phyloP scores from a whole-genome alignment of 2,329 filamentous ascomycete species.

The Grosmannia huntii region DNA sequence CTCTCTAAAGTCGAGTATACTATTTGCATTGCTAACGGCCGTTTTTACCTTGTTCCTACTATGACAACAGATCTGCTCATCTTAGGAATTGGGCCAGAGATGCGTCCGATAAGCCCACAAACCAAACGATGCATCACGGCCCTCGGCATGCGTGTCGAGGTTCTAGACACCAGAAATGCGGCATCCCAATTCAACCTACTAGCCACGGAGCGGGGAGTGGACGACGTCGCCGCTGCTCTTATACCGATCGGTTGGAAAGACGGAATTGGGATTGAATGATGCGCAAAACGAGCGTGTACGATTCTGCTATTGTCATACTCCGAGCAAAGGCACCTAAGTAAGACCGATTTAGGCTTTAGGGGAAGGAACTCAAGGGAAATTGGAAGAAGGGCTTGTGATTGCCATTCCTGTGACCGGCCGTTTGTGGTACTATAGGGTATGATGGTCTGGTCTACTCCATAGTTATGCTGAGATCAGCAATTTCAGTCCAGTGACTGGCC shows the following conservation, averaged over 20 bases:
- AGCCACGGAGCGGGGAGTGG: conserved; percentile 82
- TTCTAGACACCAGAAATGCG: conserved; percentile 87
- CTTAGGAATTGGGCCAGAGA: conserved; percentile 68
- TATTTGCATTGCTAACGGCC: background rate
- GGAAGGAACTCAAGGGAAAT: too few relatives aligned
- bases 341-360: too few relatives aligned
- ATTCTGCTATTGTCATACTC: background rate
- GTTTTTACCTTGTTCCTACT: background rate
- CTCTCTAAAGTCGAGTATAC: background rate
- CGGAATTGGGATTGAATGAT: conserved; percentile 16
- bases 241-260: conserved; percentile 77
- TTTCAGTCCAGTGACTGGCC: too few relatives aligned
- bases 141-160: conserved; percentile 74
- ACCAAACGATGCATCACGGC: conserved; percentile 60
- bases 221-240: conserved; percentile 75
- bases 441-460: too few relatives aligned
- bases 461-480: too few relatives aligned
- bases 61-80: conserved; percentile 60
- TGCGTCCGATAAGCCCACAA: conserved; percentile 63
- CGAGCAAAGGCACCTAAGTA: too few relatives aligned
- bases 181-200: conserved; percentile 89
- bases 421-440: too few relatives aligned
- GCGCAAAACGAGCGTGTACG: background rate
- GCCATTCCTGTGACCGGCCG: too few relatives aligned
- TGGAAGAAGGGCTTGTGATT: too few relatives aligned